Evolutionary conservation across 352 stramenopile species (phyloP).

Genomic region (Phytophthora citricola): DNA sequence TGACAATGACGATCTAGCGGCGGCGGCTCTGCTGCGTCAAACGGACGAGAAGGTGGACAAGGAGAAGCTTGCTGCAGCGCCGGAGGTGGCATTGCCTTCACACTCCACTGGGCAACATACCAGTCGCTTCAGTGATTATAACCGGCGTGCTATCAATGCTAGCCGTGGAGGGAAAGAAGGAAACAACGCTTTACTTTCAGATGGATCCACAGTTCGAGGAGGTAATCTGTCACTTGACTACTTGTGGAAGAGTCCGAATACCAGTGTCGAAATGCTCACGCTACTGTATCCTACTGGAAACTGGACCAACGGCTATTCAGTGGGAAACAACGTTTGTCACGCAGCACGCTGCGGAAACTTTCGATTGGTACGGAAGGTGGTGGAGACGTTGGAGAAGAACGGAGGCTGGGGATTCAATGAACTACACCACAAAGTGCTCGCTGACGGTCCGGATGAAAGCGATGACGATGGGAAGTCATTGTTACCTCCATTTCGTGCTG

Average conservation of each 20-base stretch:
- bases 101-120: conserved; percentile 83
- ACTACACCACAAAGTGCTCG: conserved; percentile 27
- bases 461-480: conserved; percentile 16
- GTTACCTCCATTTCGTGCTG: conserved; percentile 58
- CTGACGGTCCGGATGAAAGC: not conserved
- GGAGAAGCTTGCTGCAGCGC: conserved; percentile 46
- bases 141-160: conserved; percentile 80
- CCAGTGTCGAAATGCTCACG: conserved; percentile 71
- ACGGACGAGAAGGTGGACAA: conserved; percentile 54
- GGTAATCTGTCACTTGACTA: conserved; percentile 23
- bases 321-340: conserved; percentile 43
- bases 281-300: conserved; percentile 70
- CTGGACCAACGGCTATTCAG: conserved; percentile 45
- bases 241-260: conserved; percentile 50
- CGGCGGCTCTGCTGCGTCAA: conserved; percentile 52
- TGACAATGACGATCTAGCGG: conserved; percentile 60
- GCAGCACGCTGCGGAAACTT: conserved; percentile 54
- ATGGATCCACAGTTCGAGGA: conserved; percentile 26
- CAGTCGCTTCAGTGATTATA: conserved; percentile 84
- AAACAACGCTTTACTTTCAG: conserved; percentile 74
- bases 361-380: conserved; percentile 50
- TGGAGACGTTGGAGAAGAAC: conserved; percentile 58
- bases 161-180: conserved; percentile 82
- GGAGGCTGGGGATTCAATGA: conserved; percentile 54
- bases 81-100: conserved; percentile 64